Percentiles rank a stretch among this genome's conserved stretches.
These are phyloP conservation scores for Globisporangium paroecandrum DNA, from an alignment of 352 stramenopile species.

Conservation along the genomic window DNA sequence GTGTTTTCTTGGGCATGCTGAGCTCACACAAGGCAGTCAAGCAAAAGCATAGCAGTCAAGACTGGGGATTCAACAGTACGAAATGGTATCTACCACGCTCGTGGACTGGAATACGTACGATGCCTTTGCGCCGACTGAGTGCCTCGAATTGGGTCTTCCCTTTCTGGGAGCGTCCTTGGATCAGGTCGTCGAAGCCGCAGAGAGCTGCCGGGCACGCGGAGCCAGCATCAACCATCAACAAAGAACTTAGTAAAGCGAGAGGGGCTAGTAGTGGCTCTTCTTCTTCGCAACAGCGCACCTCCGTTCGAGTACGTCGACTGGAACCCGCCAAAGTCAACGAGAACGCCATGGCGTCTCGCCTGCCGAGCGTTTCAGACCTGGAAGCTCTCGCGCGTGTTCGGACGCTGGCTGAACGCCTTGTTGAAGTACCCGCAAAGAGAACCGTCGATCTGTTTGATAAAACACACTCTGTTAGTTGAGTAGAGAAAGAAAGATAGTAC, in stretches of 20 bases:
- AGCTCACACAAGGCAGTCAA: not conserved
- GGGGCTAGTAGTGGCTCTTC: no score
- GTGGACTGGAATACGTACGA: slow-evolving; percentile 19
- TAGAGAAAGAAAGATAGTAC: not conserved
- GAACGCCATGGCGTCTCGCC: slow-evolving; percentile 34
- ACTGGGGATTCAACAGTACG: not conserved
- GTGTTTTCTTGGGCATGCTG: slow-evolving; percentile 41
- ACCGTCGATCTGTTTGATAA: slow-evolving; percentile 45
- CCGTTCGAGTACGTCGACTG: slow-evolving; percentile 51
- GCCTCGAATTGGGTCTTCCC: not conserved
- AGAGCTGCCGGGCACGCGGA: slow-evolving; percentile 26
- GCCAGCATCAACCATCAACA: not conserved
- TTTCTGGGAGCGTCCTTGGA: slow-evolving; percentile 9
- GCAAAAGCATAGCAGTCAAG: not conserved
- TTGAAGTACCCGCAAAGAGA: slow-evolving; percentile 71
- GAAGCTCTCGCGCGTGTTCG: slow-evolving; percentile 34
- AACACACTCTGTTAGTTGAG: not conserved
- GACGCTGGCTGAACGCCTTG: slow-evolving; percentile 51
- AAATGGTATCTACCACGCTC: not conserved
- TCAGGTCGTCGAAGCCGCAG: slow-evolving; percentile 57
- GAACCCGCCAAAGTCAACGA: slow-evolving; percentile 67
- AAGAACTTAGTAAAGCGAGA: no score
- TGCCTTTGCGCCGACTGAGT: slow-evolving; percentile 28
- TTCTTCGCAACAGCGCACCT: slow-evolving; percentile 19
- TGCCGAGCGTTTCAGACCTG: slow-evolving; percentile 47